Conservation (phyloP, 148 eudicot genomes). For the Hydrangea macrophylla region DNA sequence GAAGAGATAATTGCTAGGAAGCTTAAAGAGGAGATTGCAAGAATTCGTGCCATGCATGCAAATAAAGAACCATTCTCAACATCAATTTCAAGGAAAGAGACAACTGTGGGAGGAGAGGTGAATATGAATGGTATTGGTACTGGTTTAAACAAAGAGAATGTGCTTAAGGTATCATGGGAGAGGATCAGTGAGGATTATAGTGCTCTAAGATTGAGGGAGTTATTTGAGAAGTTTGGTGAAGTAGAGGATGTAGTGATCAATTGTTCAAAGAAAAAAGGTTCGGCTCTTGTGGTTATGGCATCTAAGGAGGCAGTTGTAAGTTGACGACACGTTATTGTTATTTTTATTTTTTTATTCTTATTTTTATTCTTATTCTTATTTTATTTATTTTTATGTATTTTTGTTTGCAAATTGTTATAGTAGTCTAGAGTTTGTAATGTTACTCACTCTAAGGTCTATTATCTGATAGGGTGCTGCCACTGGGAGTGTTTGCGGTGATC, state of each 20-base stretch:
- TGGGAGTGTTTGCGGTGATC: constrained; percentile 15
- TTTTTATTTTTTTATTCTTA: not conserved
- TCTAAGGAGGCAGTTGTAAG: constrained; percentile 51
- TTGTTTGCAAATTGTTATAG: not conserved
- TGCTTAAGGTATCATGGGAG: constrained; percentile 64
- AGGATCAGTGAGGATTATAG: constrained; percentile 42
- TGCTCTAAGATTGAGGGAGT: constrained; percentile 32
- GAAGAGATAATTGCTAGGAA: constrained; percentile 51
- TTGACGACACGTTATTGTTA: not conserved
- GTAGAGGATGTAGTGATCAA: constrained; percentile 64
- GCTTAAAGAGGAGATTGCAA: constrained; percentile 43
- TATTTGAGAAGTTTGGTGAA: constrained; percentile 54
- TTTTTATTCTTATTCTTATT: not conserved
- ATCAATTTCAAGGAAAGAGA: constrained; percentile 9
- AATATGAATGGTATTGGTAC: constrained; percentile 10
- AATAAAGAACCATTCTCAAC: constrained; percentile 18
- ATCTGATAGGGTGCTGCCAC: constrained; percentile 55
- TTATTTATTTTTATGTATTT: not conserved
- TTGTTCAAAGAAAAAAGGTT: constrained; percentile 42
- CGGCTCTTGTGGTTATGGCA: constrained; percentile 49
- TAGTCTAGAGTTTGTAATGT: not conserved
- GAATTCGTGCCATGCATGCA: constrained; percentile 41
- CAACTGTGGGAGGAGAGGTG: constrained; percentile 12
- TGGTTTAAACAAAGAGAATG: constrained; percentile 36
- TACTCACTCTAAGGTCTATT: constrained; percentile 1